Percentiles rank a stretch among this genome's conserved stretches.
Evolutionary conservation across 1,139 yeast species (phyloP).

Genomic region (Protomyces inouyei): DNA sequence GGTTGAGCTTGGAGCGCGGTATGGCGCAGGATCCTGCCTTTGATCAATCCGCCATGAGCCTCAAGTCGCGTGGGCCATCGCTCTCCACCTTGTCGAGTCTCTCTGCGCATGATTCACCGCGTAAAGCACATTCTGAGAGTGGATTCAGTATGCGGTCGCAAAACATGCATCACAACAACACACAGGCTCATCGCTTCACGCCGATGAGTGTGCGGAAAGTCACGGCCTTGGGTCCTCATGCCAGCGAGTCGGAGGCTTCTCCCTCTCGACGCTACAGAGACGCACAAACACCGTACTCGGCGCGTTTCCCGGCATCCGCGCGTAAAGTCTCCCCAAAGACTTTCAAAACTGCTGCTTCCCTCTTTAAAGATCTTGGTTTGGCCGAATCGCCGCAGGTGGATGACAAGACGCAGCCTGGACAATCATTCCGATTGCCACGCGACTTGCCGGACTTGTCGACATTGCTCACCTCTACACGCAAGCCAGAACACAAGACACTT

Average conservation of each 20-base stretch:
- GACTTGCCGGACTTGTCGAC: slow-evolving; percentile 22
- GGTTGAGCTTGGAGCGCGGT: slow-evolving; percentile 17
- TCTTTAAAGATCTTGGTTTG: slow-evolving; percentile 27
- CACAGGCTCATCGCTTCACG: slow-evolving; percentile 5
- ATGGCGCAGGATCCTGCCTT: slow-evolving; percentile 8
- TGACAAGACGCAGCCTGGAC: neutral
- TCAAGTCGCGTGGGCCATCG: slow-evolving; percentile 19
- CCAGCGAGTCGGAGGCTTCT: slow-evolving; percentile 16
- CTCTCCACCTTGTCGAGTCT: slow-evolving; percentile 15
- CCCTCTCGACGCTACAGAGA: slow-evolving; percentile 13
- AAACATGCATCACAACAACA: neutral
- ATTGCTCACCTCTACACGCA: slow-evolving; percentile 6
- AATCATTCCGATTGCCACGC: slow-evolving; percentile 16
- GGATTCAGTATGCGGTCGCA: neutral
- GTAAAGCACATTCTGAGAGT: slow-evolving; percentile 11
- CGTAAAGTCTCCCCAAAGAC: slow-evolving; percentile 23
- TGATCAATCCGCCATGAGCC: slow-evolving; percentile 1
- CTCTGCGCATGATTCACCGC: slow-evolving; percentile 11
- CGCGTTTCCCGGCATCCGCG: slow-evolving; percentile 2
- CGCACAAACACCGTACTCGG: slow-evolving; percentile 7
- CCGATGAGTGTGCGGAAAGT: slow-evolving; percentile 22
- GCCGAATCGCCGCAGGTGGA: slow-evolving; percentile 12
- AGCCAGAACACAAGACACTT: slow-evolving; percentile 27
- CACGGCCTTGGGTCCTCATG: slow-evolving; percentile 21
- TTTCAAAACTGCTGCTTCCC: slow-evolving; percentile 25